Evolutionary conservation across 2,329 filamentous ascomycete genomes (phyloP).

Genomic region (Thelonectria olida): DNA sequence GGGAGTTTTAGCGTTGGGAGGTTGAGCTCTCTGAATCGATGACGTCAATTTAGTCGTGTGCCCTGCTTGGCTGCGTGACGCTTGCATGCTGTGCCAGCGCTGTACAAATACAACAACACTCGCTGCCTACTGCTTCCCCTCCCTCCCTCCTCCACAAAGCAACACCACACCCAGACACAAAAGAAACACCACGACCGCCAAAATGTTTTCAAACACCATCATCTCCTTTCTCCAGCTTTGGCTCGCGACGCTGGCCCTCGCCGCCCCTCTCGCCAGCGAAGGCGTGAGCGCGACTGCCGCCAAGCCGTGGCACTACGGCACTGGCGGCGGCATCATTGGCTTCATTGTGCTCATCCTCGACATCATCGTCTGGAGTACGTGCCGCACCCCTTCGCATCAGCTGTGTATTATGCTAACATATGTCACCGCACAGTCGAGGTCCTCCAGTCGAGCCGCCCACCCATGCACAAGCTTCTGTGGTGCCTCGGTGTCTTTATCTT

Average conservation of each 20-base stretch:
- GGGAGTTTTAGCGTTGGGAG: no score
- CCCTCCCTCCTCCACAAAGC: no score
- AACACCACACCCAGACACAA: no score
- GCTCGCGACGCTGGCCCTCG: constrained; percentile 60
- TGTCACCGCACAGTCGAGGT: constrained; percentile 62
- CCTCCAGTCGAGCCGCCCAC: constrained; percentile 69
- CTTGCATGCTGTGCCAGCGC: no score
- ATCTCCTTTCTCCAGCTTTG: constrained; percentile 38
- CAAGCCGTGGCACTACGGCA: constrained; percentile 66
- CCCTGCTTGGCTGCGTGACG: no score
- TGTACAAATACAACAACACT: no score
- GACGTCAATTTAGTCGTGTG: no score
- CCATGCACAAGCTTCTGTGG: constrained; percentile 68
- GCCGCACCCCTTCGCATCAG: not conserved
- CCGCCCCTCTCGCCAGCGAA: constrained; percentile 50
- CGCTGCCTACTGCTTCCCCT: no score
- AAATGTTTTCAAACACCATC: constrained; percentile 28
- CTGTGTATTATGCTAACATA: constrained; percentile 26
- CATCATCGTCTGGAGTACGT: constrained; percentile 70
- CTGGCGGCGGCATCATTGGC: constrained; percentile 68
- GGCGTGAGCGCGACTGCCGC: constrained; percentile 46
- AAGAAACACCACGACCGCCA: no score
- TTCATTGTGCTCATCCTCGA: constrained; percentile 70
- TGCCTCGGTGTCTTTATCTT: constrained; percentile 71
- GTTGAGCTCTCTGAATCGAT: no score